These are phyloP conservation scores for Tarenaya hassleriana DNA, from an alignment of 345 rosid species.

Conservation along the genomic window DNA sequence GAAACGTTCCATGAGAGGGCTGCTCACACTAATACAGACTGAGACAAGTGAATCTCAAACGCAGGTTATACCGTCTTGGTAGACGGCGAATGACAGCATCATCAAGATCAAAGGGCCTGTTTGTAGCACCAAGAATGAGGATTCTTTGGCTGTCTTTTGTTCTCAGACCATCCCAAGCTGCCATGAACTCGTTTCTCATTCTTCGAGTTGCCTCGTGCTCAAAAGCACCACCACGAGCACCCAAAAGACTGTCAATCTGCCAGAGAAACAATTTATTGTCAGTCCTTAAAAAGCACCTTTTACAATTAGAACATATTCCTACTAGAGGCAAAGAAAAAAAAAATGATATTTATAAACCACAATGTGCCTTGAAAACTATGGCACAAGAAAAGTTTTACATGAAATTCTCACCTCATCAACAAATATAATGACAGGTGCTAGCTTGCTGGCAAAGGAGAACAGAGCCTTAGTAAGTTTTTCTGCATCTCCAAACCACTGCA, in stretches of 20 bases:
- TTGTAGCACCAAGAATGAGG: slow-evolving; percentile 95
- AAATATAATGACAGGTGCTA: slow-evolving; percentile 91
- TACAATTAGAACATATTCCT: slow-evolving; percentile 4
- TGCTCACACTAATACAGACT: too few species aligned
- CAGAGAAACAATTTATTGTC: slow-evolving; percentile 6
- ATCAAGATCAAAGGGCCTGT: slow-evolving; percentile 98
- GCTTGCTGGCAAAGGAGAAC: slow-evolving; percentile 87
- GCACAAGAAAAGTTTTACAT: background rate
- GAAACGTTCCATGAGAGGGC: background rate
- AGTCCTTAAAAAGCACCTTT: background rate
- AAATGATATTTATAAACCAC: slow-evolving; percentile 2
- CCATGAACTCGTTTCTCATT: slow-evolving; percentile 99
- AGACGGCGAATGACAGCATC: slow-evolving; percentile 97
- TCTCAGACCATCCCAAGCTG: slow-evolving; percentile 99
- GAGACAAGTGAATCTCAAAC: background rate
- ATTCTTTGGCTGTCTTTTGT: slow-evolving; percentile 93
- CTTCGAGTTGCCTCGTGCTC: slow-evolving; percentile 98
- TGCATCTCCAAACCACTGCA: slow-evolving; percentile 99
- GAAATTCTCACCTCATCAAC: slow-evolving; percentile 77
- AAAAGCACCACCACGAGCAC: slow-evolving; percentile 92
- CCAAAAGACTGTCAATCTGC: slow-evolving; percentile 94
- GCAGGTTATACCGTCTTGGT: slow-evolving; percentile 71
- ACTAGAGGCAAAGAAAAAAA: background rate
- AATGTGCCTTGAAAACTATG: too few species aligned
- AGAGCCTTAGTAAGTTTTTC: slow-evolving; percentile 96